Evolutionary conservation across 208 protist species (phyloP), one percentile per base, ranked within the genome.

Genomic region (Crithidia bombi): DNA sequence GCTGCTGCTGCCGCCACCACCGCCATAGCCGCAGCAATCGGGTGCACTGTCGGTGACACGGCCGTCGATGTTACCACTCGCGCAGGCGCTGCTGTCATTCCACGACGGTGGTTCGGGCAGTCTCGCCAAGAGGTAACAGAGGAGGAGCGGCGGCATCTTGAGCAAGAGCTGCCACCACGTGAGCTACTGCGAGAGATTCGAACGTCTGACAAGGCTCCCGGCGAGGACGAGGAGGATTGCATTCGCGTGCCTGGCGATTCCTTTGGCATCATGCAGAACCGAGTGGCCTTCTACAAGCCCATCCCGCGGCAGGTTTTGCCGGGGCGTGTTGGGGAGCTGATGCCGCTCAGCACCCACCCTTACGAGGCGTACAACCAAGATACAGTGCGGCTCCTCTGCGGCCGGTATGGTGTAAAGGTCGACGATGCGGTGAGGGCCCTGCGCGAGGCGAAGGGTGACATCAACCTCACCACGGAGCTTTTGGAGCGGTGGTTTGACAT

Each of bases 251-350:
- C 91, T 0, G 91, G 91, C 47, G 91, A 96, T 61, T 90, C 89
- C 12, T 96, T 94, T 62, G 91, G 91, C 17, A 94, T 96, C 70
- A 92, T 94, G 86, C 85, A 83, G 41, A 94, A 92, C 61, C 89
- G 91, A 23, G 76, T 90, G 41, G 65, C 64, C 5, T 96, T 96
- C 58, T 93, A 94, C 79, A 63, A 77, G n/a, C 91, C 91, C 21
- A 68, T 96, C 32, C 64, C 81, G 23, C 86, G 91, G 6, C 52
- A 74, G 15, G 12, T 54, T 5, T 26, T 70, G 12, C 23, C 68
- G 7, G 86, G 86, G 0, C 71, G 56, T 17, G 58, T 94, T 3
- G 91, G 81, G 11, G 75, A 85, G 50, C 67, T 91, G 30, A 91
- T 94, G 68, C 91, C 88, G 21, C 30, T 33, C n/a, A 78, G 68